These are phyloP conservation scores for Phytophthora sp. DNA, from an alignment of 352 stramenopile species.

Conservation along the genomic window DNA sequence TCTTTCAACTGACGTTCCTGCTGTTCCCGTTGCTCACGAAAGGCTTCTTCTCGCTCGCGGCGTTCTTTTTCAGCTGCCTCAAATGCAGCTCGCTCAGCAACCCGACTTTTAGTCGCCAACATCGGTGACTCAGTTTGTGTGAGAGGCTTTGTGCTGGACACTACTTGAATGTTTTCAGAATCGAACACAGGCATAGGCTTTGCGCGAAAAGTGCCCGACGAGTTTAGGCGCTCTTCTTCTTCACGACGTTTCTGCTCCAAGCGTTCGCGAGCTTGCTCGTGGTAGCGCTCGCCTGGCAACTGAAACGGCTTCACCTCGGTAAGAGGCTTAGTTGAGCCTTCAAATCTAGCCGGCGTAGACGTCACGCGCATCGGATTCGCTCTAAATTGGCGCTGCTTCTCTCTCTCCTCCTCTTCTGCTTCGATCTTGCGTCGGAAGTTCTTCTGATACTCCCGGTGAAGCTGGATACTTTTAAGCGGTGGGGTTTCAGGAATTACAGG, in stretches of 20 bases:
- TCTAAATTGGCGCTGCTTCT: constrained; percentile 67
- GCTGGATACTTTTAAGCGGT: constrained; percentile 72
- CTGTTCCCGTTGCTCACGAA: constrained; percentile 56
- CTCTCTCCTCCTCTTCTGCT: constrained; percentile 59
- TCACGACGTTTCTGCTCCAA: constrained; percentile 63
- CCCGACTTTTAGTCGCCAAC: constrained; percentile 66
- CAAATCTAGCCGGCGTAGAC: constrained; percentile 60
- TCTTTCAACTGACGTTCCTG: constrained; percentile 59
- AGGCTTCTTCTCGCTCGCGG: constrained; percentile 64
- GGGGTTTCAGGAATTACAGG: constrained; percentile 75
- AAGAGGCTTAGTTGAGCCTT: constrained; percentile 73
- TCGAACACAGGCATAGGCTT: constrained; percentile 72
- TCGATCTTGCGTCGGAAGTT: constrained; percentile 67
- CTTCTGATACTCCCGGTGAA: constrained; percentile 75
- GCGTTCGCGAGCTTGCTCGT: constrained; percentile 65
- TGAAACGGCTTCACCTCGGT: constrained; percentile 76
- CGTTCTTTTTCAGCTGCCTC: constrained; percentile 75
- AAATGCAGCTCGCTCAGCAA: constrained; percentile 67
- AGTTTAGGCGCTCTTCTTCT: constrained; percentile 57
- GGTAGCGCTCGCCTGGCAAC: constrained; percentile 55
- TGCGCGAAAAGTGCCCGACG: constrained; percentile 55
- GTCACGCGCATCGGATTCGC: constrained; percentile 73
- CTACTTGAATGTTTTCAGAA: constrained; percentile 33
- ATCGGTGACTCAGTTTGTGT: constrained; percentile 59
- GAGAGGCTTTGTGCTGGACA: constrained; percentile 41